Conservation (phyloP, 1,284 basidiomycete species). For the Ceratobasidium sp. region DNA sequence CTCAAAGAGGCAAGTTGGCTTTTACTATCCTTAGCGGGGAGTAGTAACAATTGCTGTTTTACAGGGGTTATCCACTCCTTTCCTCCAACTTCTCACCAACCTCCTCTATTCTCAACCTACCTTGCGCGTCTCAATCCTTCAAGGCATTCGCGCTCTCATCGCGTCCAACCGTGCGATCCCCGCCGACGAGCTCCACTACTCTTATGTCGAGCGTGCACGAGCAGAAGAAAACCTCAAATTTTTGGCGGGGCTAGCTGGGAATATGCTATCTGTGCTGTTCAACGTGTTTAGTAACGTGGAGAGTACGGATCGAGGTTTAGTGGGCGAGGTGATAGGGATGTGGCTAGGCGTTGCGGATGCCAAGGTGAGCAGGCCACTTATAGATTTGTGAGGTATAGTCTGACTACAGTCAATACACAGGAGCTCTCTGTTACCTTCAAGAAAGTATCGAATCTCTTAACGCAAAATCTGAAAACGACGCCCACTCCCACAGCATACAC, state of each 20-base stretch:
- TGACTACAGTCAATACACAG: slow-evolving; percentile 55
- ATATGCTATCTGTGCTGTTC: slow-evolving; percentile 94
- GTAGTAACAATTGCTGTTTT: background rate
- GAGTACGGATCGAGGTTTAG: slow-evolving; percentile 79
- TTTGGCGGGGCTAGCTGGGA: slow-evolving; percentile 84
- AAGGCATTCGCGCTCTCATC: slow-evolving; percentile 58
- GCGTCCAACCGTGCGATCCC: slow-evolving; percentile 62
- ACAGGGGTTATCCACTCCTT: slow-evolving; percentile 52
- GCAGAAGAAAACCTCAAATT: slow-evolving; percentile 76
- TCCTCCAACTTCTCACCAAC: slow-evolving; percentile 53
- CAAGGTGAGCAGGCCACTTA: slow-evolving; percentile 61
- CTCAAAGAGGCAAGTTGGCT: slow-evolving; percentile 29
- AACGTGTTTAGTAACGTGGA: slow-evolving; percentile 94
- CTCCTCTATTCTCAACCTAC: slow-evolving; percentile 50
- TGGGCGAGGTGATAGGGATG: slow-evolving; percentile 90
- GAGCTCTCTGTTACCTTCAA: slow-evolving; percentile 84
- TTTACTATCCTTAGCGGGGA: background rate
- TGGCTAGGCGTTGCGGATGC: slow-evolving; percentile 87
- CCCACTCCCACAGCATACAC: slow-evolving; percentile 72
- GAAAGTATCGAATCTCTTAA: slow-evolving; percentile 84
- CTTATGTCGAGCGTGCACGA: slow-evolving; percentile 66
- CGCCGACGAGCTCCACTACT: slow-evolving; percentile 61
- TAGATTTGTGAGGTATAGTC: slow-evolving; percentile 4
- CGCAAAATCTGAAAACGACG: slow-evolving; percentile 70
- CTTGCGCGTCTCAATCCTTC: slow-evolving; percentile 55